phyloP scores from a whole-genome alignment of 2,329 filamentous ascomycete genomes.

The Sporothrix globosa region DNA sequence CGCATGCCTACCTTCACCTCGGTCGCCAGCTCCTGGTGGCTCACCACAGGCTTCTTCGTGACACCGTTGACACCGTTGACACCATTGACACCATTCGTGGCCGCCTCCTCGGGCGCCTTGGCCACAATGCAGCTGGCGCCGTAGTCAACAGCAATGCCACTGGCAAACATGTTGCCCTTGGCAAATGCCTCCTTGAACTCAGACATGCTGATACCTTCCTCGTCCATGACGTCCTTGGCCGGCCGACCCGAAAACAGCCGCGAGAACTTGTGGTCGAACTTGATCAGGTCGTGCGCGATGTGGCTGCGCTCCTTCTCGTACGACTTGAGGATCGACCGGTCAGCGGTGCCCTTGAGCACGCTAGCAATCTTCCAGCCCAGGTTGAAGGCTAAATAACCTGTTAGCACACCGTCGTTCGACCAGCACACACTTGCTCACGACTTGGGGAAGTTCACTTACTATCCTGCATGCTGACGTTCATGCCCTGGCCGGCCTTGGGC shows the following conservation, averaged over 20 bases:
- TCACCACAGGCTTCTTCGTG: not conserved
- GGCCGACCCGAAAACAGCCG: conserved; percentile 61
- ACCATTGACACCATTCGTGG: not conserved
- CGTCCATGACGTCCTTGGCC: conserved; percentile 62
- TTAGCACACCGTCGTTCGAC: not conserved
- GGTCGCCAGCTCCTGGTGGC: conserved; percentile 49
- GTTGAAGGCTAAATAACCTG: conserved; percentile 47
- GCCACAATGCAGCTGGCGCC: conserved; percentile 58
- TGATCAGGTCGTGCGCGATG: conserved; percentile 68
- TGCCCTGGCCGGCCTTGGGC: conserved; percentile 70
- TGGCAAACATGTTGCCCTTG: conserved; percentile 63
- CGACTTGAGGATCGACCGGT: conserved; percentile 51
- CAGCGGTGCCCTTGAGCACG: conserved; percentile 50
- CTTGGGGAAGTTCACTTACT: conserved; percentile 34
- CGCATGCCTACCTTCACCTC: conserved; percentile 58
- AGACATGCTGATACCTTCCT: conserved; percentile 63
- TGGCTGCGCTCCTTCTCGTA: conserved; percentile 58
- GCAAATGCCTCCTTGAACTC: conserved; percentile 65
- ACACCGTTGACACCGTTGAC: not conserved
- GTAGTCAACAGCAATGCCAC: conserved; percentile 63
- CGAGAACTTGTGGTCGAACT: conserved; percentile 63
- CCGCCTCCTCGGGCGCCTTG: conserved; percentile 46
- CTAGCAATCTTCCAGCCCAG: conserved; percentile 60
- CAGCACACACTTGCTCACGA: too few species aligned
- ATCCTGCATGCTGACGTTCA: conserved; percentile 75